These are phyloP conservation scores for Hydrangea macrophylla DNA, from an alignment of 148 eudicot genomes.

Conservation along the genomic window DNA sequence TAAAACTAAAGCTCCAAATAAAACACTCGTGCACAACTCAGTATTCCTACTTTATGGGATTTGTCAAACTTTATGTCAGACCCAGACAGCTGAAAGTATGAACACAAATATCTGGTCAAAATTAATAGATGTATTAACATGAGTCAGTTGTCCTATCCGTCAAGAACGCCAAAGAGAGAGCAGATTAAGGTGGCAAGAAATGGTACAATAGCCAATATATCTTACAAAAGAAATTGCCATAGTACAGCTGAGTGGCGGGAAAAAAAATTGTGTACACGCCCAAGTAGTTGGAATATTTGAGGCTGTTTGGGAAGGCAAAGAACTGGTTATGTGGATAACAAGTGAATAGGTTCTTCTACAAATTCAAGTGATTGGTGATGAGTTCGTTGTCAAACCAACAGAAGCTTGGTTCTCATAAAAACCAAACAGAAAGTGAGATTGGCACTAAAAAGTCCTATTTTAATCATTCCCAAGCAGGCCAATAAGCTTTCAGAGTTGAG, in stretches of 20 bases:
- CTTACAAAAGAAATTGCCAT: not conserved
- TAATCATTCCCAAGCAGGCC: too few relatives aligned
- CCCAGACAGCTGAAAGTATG: not conserved
- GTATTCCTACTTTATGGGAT: not conserved
- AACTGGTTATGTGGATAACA: too few relatives aligned
- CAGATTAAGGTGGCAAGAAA: not conserved
- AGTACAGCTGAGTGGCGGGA: not conserved
- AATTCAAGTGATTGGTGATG: too few relatives aligned
- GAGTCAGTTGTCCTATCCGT: not conserved
- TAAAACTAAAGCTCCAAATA: not conserved
- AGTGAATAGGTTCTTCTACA: too few relatives aligned
- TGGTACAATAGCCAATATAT: not conserved
- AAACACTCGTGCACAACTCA: not conserved
- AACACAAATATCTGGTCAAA: not conserved
- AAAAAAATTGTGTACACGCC: not conserved
- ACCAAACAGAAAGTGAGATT: too few relatives aligned
- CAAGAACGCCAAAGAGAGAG: not conserved
- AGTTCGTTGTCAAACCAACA: too few relatives aligned
- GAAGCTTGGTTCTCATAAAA: too few relatives aligned
- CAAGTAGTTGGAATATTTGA: not conserved
- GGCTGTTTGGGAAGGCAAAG: too few relatives aligned
- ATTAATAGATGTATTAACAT: not conserved
- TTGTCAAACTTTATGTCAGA: not conserved
- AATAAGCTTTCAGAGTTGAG: too few relatives aligned
- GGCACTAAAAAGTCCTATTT: too few relatives aligned